Conservation (phyloP, 208 protist genomes). For the Tritrichomonas musculus region DNA sequence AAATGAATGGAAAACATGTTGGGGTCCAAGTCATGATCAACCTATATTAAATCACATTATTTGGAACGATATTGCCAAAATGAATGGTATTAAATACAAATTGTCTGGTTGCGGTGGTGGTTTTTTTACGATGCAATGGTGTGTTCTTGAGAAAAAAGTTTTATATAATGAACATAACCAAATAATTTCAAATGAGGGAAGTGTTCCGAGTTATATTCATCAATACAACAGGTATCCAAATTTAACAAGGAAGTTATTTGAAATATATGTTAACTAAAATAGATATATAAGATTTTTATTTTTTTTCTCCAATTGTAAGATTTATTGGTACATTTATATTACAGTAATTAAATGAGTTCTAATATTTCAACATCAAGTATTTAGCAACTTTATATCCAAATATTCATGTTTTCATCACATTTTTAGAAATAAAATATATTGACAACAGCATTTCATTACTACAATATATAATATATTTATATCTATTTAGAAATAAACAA, state of each 20-base stretch:
- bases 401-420: too few relatives aligned
- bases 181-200: not conserved
- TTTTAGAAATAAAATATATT: too few relatives aligned
- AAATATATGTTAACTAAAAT: not conserved
- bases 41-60: not conserved
- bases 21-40: not conserved
- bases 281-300: too few relatives aligned
- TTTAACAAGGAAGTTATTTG: not conserved
- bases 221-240: not conserved
- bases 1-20: not conserved
- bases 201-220: not conserved
- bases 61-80: not conserved
- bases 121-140: slow-evolving; percentile 11
- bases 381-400: too few relatives aligned
- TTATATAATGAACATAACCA: not conserved
- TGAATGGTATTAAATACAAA: not conserved
- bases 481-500: too few relatives aligned
- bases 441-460: too few relatives aligned
- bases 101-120: not conserved
- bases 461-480: too few relatives aligned
- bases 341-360: too few relatives aligned
- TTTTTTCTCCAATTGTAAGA: too few relatives aligned
- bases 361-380: too few relatives aligned
- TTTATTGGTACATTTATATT: too few relatives aligned
- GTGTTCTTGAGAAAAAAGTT: not conserved